Percentiles rank a stretch among this genome's conserved stretches.
Conservation (phyloP, 2,329 filamentous ascomycete species). For the Fusarium albosuccineum region DNA sequence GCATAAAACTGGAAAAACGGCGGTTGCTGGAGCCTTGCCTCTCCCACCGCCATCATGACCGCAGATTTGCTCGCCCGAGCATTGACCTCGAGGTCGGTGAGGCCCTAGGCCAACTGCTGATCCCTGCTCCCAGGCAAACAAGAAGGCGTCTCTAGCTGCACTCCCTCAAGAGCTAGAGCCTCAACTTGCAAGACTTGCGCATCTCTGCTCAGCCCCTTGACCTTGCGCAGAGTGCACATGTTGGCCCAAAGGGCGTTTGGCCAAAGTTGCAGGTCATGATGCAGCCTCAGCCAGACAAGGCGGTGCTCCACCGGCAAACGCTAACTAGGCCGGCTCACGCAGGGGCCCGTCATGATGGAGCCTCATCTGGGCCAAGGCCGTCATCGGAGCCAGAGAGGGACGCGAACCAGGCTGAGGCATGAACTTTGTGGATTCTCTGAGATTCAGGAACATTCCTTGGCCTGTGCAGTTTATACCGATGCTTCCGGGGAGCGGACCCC, state of each 20-base stretch:
- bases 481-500: no score
- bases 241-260: background rate
- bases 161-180: no score
- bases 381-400: background rate
- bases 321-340: background rate
- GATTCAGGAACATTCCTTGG: background rate
- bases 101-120: background rate
- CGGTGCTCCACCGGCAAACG: conserved; percentile 6
- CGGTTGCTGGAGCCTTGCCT: background rate
- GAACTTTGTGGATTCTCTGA: background rate
- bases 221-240: background rate
- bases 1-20: background rate
- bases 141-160: no score
- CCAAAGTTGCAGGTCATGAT: background rate
- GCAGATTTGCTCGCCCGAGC: background rate
- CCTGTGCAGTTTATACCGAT: background rate
- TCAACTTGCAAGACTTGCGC: background rate
- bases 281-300: background rate
- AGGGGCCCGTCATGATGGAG: conserved; percentile 1
- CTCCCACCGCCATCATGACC: background rate
- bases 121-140: background rate
- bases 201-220: background rate
- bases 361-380: background rate
- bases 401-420: background rate
- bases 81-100: conserved; percentile 4